A percentile compares a stretch with the other conserved stretches of the same genome.
Evolutionary conservation across 192 early-diverging fungal genomes (phyloP).

Genomic region (Podila horticola): DNA sequence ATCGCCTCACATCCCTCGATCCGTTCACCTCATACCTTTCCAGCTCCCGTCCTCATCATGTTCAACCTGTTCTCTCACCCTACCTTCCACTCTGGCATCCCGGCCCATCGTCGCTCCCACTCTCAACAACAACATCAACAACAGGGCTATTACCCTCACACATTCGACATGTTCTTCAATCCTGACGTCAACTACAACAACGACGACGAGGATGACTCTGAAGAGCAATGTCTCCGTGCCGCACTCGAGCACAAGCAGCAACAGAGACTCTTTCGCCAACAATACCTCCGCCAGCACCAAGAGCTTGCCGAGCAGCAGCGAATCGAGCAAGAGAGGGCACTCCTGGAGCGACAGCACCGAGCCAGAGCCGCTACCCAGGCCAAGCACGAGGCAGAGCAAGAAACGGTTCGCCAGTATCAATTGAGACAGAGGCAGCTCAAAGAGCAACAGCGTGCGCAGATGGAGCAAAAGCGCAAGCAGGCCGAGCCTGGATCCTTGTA

Average conservation of each 20-base stretch:
- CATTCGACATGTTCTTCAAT: background rate
- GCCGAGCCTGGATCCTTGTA: slow-evolving; percentile 7
- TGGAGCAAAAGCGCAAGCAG: slow-evolving; percentile 19
- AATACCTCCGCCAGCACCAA: slow-evolving; percentile 22
- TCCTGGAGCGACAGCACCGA: background rate
- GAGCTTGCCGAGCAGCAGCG: slow-evolving; percentile 27
- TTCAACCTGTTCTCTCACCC: slow-evolving; percentile 3
- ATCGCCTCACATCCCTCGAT: too few relatives aligned
- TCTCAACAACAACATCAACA: background rate
- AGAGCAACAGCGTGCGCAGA: slow-evolving; percentile 9
- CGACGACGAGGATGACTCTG: slow-evolving; percentile 7
- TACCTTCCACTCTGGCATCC: background rate
- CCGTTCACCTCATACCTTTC: too few relatives aligned
- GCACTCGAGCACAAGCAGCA: slow-evolving; percentile 44
- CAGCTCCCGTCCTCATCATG: background rate
- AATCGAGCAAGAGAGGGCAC: background rate
- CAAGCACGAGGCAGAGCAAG: slow-evolving; percentile 35
- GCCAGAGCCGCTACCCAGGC: slow-evolving; percentile 22
- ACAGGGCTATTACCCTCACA: background rate
- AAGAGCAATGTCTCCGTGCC: slow-evolving; percentile 30
- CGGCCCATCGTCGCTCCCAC: background rate
- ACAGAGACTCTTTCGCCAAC: slow-evolving; percentile 34
- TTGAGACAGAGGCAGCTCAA: slow-evolving; percentile 12
- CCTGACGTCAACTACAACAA: background rate
- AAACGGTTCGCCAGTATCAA: slow-evolving; percentile 26